Evolutionary conservation across 1,139 yeast species (phyloP).

Genomic region (Saccharomyces hybrid): DNA sequence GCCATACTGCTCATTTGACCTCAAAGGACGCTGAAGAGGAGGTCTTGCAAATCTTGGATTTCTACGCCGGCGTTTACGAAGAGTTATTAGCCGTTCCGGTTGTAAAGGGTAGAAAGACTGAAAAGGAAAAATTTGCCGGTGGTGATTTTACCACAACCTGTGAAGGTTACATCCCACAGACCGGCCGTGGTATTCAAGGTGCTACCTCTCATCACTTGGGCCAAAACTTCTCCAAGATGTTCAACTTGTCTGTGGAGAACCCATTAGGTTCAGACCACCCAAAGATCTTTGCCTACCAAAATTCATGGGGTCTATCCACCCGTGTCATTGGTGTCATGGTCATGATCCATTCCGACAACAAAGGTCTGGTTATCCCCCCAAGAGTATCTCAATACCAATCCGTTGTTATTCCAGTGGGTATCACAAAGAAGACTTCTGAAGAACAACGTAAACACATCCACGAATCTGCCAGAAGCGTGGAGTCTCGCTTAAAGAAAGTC

Average conservation of each 20-base stretch:
- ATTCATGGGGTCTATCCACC: constrained; percentile 98
- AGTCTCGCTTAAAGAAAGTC: constrained; percentile 45
- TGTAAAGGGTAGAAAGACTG: constrained; percentile 89
- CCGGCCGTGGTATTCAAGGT: constrained; percentile 99
- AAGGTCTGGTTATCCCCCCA: constrained; percentile 97
- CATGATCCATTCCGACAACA: constrained; percentile 97
- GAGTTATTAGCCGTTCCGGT: constrained; percentile 96
- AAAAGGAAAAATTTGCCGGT: constrained; percentile 97
- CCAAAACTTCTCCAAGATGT: constrained; percentile 97
- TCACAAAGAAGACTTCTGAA: constrained; percentile 75
- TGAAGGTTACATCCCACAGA: constrained; percentile 95
- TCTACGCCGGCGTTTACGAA: constrained; percentile 76
- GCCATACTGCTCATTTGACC: constrained; percentile 94
- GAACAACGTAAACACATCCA: constrained; percentile 65
- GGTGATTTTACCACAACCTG: constrained; percentile 91
- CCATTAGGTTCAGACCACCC: constrained; percentile 87
- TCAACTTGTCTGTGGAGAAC: constrained; percentile 87
- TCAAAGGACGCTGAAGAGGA: constrained; percentile 72
- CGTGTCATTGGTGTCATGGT: constrained; percentile 99
- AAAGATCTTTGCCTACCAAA: constrained; percentile 84
- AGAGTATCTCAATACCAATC: constrained; percentile 89
- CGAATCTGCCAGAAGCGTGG: constrained; percentile 63
- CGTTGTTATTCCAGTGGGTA: constrained; percentile 90
- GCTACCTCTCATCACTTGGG: constrained; percentile 98
- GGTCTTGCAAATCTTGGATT: constrained; percentile 78